Evolutionary conservation across 352 stramenopile species (phyloP).

Genomic region (Pythium guiyangense): DNA sequence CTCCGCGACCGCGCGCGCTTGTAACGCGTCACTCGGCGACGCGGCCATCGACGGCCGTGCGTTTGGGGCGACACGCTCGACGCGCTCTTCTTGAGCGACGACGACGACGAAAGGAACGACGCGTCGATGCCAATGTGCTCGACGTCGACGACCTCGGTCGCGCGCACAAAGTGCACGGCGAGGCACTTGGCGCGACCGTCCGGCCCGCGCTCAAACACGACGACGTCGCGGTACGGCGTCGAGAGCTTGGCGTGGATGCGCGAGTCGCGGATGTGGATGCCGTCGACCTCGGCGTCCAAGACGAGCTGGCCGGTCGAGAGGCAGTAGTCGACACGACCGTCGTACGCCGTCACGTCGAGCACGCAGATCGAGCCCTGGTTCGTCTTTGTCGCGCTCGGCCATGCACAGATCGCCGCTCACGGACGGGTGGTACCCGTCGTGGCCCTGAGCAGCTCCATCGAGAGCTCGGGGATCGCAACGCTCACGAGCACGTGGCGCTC

Average conservation of each 20-base stretch:
- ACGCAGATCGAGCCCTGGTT: constrained; percentile 74
- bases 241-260: constrained; percentile 52
- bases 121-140: constrained; percentile 37
- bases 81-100: constrained; percentile 1
- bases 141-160: constrained; percentile 34
- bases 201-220: constrained; percentile 56
- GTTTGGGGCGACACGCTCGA: background rate
- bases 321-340: constrained; percentile 45
- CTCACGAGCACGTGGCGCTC: constrained; percentile 58
- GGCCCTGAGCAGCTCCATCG: constrained; percentile 74
- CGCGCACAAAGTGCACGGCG: constrained; percentile 52
- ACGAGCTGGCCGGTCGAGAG: constrained; percentile 39
- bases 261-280: constrained; percentile 67
- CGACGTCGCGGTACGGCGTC: constrained; percentile 58
- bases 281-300: constrained; percentile 45
- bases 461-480: constrained; percentile 60
- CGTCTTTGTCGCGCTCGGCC: constrained; percentile 52
- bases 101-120: constrained; percentile 22
- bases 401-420: constrained; percentile 73
- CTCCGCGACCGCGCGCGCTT: constrained; percentile 9
- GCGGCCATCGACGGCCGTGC: background rate
- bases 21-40: constrained; percentile 9
- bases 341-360: constrained; percentile 46
- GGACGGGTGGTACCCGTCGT: constrained; percentile 76
- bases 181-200: constrained; percentile 42